phyloP scores from a whole-genome alignment of 805 yeast species.

The Metschnikowia arizonensis region DNA sequence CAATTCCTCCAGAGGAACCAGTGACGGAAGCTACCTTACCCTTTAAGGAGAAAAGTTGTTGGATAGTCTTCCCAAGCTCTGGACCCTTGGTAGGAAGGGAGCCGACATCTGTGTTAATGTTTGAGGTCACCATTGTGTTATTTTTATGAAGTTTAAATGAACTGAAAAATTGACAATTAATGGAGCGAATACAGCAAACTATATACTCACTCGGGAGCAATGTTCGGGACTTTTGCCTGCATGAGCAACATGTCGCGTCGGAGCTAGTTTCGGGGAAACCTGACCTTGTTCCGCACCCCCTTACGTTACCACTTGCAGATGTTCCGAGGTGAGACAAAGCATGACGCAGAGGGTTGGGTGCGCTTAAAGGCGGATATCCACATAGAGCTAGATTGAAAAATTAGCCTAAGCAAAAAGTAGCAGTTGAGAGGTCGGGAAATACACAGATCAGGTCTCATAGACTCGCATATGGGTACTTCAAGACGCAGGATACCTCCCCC shows the following conservation, averaged over 20 bases:
- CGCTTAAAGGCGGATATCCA: background rate
- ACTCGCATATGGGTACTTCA: background rate
- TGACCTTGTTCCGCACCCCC: conserved; percentile 4
- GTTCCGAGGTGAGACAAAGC: background rate
- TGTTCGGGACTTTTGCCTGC: conserved; percentile 4
- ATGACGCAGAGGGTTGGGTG: background rate
- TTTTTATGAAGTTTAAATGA: conserved; percentile 1
- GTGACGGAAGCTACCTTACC: conserved; percentile 82
- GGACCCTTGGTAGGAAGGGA: conserved; percentile 46
- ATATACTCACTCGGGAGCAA: conserved; percentile 7
- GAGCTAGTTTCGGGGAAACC: conserved; percentile 5
- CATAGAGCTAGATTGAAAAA: background rate
- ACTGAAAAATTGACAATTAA: background rate
- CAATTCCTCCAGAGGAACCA: conserved; percentile 85
- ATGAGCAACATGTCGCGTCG: conserved; percentile 4
- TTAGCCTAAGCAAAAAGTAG: background rate
- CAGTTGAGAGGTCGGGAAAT: background rate
- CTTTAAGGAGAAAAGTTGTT: conserved; percentile 71
- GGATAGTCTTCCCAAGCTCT: conserved; percentile 45
- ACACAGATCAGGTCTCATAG: background rate
- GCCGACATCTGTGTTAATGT: conserved; percentile 35
- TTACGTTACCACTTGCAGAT: background rate
- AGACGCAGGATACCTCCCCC: conserved; percentile 1
- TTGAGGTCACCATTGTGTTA: conserved; percentile 15
- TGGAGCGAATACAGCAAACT: background rate